Base-by-base conservation (phyloP, 164 flowering plant species). In the Litsea cubeba region DNA sequence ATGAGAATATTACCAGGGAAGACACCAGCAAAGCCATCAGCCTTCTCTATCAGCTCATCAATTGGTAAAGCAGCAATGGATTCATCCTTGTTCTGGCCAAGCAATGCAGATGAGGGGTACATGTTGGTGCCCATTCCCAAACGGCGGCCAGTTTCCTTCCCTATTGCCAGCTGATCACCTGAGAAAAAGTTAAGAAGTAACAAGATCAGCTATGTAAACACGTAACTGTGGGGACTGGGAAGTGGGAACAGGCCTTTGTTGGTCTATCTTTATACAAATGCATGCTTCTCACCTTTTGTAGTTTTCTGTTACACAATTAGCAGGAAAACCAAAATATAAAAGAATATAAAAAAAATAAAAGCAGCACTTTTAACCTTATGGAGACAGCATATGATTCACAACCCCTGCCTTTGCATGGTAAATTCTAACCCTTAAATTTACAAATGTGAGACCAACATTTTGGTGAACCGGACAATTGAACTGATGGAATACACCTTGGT, bases 101-200 rank as follows among this genome's bases (percentile, higher is more conserved):
- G 79, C 77, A 94, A 82, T 68, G 95, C 88, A 62, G 97, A 90
- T 50, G 97, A 86, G 28, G 98, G 98, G 77, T 94, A 90, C 96
- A 94, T 94, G 76, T 93, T 93, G 50, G 92, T 90, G 58, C 98
- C 97, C 97, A 92, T 94, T 73, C 98, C 98, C 73, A 91, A 79
- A 49, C 97, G 92, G 23, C 98, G 93, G 49, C 97, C 97, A 12
- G 97, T 92, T 85, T 94, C 98, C 79, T 91, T 94, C 65, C 83
- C 98, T 35, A 94, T 92, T 57, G 98, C 95, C 65, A 94, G 81
- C 81, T 92, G 98, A 84, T 92, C 97, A 79, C 98, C 98, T 91
- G 76, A 71, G 23, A 62, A 28, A 71, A 30, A 62, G 6, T 17
- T 4, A 72, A 71, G n/a, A 72, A 71, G n/a, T 22, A 50, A 15